Evolutionary conservation across 2,329 filamentous ascomycete genomes (phyloP), one percentile per base, ranked within the genome.

Genomic region (Claviceps maximensis): DNA sequence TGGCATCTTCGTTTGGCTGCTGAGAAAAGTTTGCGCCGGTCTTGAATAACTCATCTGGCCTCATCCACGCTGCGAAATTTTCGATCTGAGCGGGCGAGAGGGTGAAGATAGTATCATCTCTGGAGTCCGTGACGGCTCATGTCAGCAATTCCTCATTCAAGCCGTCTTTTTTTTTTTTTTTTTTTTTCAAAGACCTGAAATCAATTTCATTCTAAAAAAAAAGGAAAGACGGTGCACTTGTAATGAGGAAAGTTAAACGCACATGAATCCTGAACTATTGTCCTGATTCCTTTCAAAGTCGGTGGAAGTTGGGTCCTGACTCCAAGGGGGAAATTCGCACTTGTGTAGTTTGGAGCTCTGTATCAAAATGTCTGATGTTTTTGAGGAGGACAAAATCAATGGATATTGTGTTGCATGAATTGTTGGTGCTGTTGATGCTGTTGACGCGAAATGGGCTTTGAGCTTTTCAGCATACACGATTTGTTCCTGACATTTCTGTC

Each of bases 271-370:
- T 5, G n/a, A 33, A 44, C 15, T 41, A 10, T 33, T 31, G 15
- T 27, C 25, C n/a, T 9, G 8, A 40, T 27, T 38, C 23, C 33
- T 21, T 25, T 74, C 67, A 59, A 96, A 95, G 31, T 86, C 79
- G 4, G 74, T 66, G 0, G 77, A 65, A 3, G 67, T 64, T 1
- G 87, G 84, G 29, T 81, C 73, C 2, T 68, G 68, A n/a, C 78
- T 78, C 93, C 93, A 98, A 0, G 87, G 89, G 12, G 86, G 89
- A 59, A 95, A 97, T 21, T 85, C 76, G 61, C 83, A 86, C 0
- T 86, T 88, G 63, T 95, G 88, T 21, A 98, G 75, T 53, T 82
- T 84, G 4, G 90, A 93, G 3, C 84, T 82, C 62, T 84, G 82
- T 1, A 87, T 73, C 9, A 97, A 68, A 50, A 96, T 82, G 9